Evolutionary conservation across 495 filamentous ascomycete genomes (phyloP).

Genomic region (Platismatia glauca): DNA sequence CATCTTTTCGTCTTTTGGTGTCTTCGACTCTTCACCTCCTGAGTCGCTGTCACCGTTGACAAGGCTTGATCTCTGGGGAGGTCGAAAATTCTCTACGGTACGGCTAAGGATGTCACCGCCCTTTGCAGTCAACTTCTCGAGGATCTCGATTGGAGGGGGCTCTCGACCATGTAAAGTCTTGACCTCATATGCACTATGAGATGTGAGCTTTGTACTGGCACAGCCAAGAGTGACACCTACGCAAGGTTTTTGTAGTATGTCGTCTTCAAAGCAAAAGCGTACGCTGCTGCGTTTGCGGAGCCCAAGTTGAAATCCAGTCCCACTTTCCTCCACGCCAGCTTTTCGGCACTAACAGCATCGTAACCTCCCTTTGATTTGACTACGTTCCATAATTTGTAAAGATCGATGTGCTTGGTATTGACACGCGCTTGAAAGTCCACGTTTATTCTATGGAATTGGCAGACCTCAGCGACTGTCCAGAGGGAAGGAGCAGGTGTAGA

Average conservation of each 20-base stretch:
- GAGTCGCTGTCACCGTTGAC: slow-evolving; percentile 43
- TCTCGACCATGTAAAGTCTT: slow-evolving; percentile 58
- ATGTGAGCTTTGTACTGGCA: not conserved
- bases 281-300: slow-evolving; percentile 55
- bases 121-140: slow-evolving; percentile 67
- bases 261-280: slow-evolving; percentile 69
- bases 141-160: slow-evolving; percentile 71
- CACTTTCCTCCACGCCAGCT: slow-evolving; percentile 68
- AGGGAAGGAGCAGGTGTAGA: not conserved
- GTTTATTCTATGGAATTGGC: slow-evolving; percentile 40
- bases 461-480: slow-evolving; percentile 15
- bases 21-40: slow-evolving; percentile 46
- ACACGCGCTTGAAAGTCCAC: slow-evolving; percentile 68
- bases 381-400: slow-evolving; percentile 59
- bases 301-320: slow-evolving; percentile 55
- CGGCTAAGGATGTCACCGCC: slow-evolving; percentile 67
- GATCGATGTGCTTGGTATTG: slow-evolving; percentile 58
- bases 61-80: slow-evolving; percentile 23
- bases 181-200: slow-evolving; percentile 67
- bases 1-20: slow-evolving; percentile 53
- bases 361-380: slow-evolving; percentile 68
- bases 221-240: slow-evolving; percentile 27
- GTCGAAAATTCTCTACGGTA: slow-evolving; percentile 61
- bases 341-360: slow-evolving; percentile 69
- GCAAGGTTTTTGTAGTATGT: slow-evolving; percentile 77